Evolutionary conservation across 2,329 filamentous ascomycete genomes (phyloP).

Genomic region (Aspergillus proliferans): DNA sequence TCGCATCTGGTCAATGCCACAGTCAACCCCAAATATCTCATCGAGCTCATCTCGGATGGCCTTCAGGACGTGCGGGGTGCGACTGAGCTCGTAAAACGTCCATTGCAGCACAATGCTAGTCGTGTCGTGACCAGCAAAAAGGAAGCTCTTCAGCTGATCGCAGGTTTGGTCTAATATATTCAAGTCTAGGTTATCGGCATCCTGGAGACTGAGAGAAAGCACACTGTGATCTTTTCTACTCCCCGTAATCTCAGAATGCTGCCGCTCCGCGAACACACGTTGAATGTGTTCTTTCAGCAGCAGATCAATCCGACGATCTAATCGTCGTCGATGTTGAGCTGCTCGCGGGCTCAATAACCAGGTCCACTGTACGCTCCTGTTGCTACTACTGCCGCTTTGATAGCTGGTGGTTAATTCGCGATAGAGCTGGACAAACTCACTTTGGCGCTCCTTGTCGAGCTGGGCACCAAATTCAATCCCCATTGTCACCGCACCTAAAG

Average conservation of each 20-base stretch:
- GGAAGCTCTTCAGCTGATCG: constrained; percentile 24
- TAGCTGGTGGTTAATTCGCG: constrained; percentile 12
- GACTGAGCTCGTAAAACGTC: constrained; percentile 16
- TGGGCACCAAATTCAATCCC: constrained; percentile 19
- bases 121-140: constrained; percentile 24
- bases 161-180: constrained; percentile 8
- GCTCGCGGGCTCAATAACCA: background rate
- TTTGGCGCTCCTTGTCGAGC: constrained; percentile 7
- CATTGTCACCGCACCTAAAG: constrained; percentile 11
- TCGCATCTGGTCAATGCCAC: constrained; percentile 24
- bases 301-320: constrained; percentile 4
- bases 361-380: background rate
- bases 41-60: constrained; percentile 48
- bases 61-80: constrained; percentile 19
- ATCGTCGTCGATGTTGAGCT: background rate
- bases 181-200: background rate
- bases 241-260: background rate
- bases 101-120: constrained; percentile 14
- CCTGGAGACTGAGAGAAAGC: constrained; percentile 9
- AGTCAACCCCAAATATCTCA: constrained; percentile 44
- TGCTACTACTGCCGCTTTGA: background rate
- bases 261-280: constrained; percentile 2
- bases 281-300: constrained; percentile 3
- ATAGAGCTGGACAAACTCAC: constrained; percentile 16
- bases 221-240: constrained; percentile 3